Conservation (phyloP, 2,329 filamentous ascomycete genomes). For the Claviceps monticola region DNA sequence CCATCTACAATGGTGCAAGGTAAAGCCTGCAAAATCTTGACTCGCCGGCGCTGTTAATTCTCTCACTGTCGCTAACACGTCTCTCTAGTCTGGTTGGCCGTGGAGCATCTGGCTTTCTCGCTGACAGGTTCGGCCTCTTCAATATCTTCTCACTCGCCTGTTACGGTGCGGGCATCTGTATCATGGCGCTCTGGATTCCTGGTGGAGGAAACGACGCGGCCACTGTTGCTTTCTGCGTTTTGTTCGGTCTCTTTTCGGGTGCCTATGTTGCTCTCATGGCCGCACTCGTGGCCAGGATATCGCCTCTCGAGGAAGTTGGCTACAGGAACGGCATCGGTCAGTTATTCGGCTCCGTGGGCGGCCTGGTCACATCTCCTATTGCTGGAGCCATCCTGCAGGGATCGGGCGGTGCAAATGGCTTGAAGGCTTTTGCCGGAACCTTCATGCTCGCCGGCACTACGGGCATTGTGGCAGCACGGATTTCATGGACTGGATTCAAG, state of each 20-base stretch:
- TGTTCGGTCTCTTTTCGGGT: conserved; percentile 18
- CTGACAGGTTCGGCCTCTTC: conserved; percentile 14
- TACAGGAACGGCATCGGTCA: conserved; percentile 31
- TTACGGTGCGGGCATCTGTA: conserved; percentile 19
- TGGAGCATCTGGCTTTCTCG: conserved; percentile 10
- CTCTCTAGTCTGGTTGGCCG: conserved; percentile 11
- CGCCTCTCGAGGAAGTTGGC: conserved; percentile 38
- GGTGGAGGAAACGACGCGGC: conserved; percentile 10
- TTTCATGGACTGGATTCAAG: conserved; percentile 8
- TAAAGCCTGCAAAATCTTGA: not conserved
- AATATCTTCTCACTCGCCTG: conserved; percentile 27
- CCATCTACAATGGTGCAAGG: conserved; percentile 13
- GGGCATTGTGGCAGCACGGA: conserved; percentile 6
- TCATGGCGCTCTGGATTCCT: conserved; percentile 21
- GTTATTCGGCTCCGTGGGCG: conserved; percentile 8
- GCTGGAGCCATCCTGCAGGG: conserved; percentile 10
- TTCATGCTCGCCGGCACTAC: conserved; percentile 10
- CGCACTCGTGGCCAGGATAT: conserved; percentile 29
- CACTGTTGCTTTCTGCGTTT: conserved; percentile 14
- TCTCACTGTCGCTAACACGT: not conserved
- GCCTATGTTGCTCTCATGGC: conserved; percentile 15
- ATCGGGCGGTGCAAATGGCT: conserved; percentile 6
- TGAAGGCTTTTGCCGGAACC: conserved; percentile 9
- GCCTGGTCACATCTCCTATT: conserved; percentile 10
- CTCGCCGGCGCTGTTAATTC: too few species aligned